Evolutionary conservation across 441 rosid species (phyloP), one percentile per base, ranked within the genome.

Genomic region (Croton setiger): DNA sequence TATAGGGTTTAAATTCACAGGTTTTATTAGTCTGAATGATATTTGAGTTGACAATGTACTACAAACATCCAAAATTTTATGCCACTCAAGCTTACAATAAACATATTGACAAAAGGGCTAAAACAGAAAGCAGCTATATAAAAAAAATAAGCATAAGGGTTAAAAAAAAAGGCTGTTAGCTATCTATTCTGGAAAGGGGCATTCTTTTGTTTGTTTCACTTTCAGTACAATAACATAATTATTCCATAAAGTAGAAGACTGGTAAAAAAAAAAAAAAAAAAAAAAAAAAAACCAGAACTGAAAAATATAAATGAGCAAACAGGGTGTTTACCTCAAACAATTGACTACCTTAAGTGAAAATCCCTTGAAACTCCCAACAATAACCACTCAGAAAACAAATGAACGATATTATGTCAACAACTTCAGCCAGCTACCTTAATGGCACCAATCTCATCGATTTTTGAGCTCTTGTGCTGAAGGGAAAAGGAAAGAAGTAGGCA

Each of bases 401-500:
- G 67, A 72, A 73, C 70, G 60, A 67, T 58, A 78, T 35, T 43
- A 72, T 44, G 68, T 75, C 76, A 69, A 68, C 39, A 20, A 51
- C 72, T 79, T 87, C 85, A 94, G 86, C 98, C 97, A 62, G 88
- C 92, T 79, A 88, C 99, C 83, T 85, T 90, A 76, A 92, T 86
- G 44, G 82, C 94, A 72, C 97, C 93, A 78, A 88, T 78, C 78
- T 94, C 98, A 78, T 92, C 98, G 61, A 88, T 81, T 83, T 87
- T 94, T 48, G 98, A 90, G 81, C 92, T 90, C 75, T 83, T 94
- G 78, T 88, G 96, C 99, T 94, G 90, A 68, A 77, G 76, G 31
- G 48, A 65, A 64, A 61, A 8, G 23, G 48, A n/a, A n/a, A n/a
- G n/a, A n/a, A n/a, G n/a, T n/a, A 57, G 44, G 60, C 18, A 36